Evolutionary conservation across 768 basidiomycete species (phyloP).

Genomic region (Lentinula raphanica): DNA sequence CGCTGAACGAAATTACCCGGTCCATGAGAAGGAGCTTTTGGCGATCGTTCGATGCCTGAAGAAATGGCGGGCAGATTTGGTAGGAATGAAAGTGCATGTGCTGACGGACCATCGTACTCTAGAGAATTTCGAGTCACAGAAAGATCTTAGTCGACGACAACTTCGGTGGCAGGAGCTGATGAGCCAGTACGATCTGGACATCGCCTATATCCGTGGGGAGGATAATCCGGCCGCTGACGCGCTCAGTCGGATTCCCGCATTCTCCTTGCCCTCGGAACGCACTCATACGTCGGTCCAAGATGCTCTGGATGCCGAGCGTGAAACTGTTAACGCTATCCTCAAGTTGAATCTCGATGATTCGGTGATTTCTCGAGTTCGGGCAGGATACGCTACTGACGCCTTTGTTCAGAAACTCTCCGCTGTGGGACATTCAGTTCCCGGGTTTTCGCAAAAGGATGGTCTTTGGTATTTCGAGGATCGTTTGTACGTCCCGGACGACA

Average conservation of each 20-base stretch:
- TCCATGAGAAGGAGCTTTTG: constrained; percentile 23
- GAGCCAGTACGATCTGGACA: constrained; percentile 22
- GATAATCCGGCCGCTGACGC: constrained; percentile 25
- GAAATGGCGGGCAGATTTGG: constrained; percentile 15
- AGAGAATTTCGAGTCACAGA: constrained; percentile 21
- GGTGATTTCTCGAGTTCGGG: too few relatives aligned
- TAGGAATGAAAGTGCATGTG: constrained; percentile 13
- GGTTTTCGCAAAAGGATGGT: background rate
- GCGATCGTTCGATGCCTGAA: constrained; percentile 23
- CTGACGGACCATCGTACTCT: constrained; percentile 29
- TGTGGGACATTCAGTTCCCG: background rate
- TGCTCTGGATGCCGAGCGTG: too few relatives aligned
- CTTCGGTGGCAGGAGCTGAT: constrained; percentile 24
- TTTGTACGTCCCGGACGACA: background rate
- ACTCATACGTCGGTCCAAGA: too few relatives aligned
- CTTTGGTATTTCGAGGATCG: constrained; percentile 8
- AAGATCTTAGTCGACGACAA: constrained; percentile 21
- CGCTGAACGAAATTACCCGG: constrained; percentile 25
- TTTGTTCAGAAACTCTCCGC: background rate
- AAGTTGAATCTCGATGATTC: too few relatives aligned
- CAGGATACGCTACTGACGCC: background rate
- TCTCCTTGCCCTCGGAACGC: too few relatives aligned
- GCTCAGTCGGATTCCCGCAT: constrained; percentile 15
- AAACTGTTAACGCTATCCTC: too few relatives aligned
- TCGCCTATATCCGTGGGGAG: constrained; percentile 24